Percentiles rank a stretch among this genome's conserved stretches.
Evolutionary conservation across 176 grass and related monocot genomes (phyloP).

Genomic region (Rhynchospora pubera): DNA sequence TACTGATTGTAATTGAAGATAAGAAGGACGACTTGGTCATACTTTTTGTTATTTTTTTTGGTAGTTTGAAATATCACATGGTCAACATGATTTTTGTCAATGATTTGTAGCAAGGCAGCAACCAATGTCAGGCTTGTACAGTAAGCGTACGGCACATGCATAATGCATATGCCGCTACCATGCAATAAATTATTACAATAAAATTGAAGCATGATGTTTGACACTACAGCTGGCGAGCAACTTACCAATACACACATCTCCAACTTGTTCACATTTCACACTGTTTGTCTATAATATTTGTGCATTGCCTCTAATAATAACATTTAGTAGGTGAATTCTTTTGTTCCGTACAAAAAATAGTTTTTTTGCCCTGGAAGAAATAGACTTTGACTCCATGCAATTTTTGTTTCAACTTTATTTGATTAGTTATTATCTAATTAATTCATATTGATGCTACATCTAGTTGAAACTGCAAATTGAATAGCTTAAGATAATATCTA

Average conservation of each 20-base stretch:
- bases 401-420: neutral
- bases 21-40: neutral
- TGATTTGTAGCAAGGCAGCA: neutral
- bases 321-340: neutral
- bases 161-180: neutral
- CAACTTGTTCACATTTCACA: neutral
- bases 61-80: neutral
- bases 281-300: neutral
- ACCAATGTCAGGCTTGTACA: neutral
- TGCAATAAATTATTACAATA: neutral
- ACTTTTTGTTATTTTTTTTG: neutral
- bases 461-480: too few species aligned
- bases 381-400: neutral
- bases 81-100: slow-evolving; percentile 2
- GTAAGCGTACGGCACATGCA: neutral
- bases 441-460: neutral
- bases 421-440: neutral
- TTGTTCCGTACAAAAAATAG: neutral
- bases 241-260: neutral
- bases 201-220: neutral
- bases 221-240: slow-evolving; percentile 10
- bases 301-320: neutral
- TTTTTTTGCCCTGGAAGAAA: neutral
- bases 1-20: neutral
- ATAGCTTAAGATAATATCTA: too few species aligned